These are phyloP conservation scores for Harrya chromipes DNA, from an alignment of 768 basidiomycete genomes.

Conservation along the genomic window DNA sequence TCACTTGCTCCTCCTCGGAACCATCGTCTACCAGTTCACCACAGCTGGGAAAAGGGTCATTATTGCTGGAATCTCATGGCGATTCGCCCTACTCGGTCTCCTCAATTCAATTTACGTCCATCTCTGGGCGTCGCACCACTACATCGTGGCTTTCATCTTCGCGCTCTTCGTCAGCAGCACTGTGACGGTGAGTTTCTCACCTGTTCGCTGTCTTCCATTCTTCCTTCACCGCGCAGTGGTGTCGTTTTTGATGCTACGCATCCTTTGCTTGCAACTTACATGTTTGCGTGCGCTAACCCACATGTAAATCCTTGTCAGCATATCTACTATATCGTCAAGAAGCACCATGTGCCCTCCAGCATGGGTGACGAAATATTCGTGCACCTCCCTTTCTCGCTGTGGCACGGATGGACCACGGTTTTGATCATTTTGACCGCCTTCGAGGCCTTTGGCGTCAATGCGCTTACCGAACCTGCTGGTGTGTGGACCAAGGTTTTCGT, in stretches of 20 bases:
- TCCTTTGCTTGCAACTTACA: constrained; percentile 1
- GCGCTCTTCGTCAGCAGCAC: constrained; percentile 82
- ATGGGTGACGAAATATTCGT: constrained; percentile 82
- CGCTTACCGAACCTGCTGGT: constrained; percentile 59
- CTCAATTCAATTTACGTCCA: constrained; percentile 89
- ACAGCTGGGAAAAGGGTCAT: constrained; percentile 70
- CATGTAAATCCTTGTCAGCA: constrained; percentile 43
- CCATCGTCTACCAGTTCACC: constrained; percentile 88
- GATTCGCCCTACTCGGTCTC: constrained; percentile 83
- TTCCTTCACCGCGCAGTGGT: constrained; percentile 9
- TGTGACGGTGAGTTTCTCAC: constrained; percentile 40
- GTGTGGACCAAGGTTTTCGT: constrained; percentile 95
- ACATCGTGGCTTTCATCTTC: constrained; percentile 80
- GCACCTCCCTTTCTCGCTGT: constrained; percentile 94
- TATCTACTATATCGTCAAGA: constrained; percentile 94
- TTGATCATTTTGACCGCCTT: constrained; percentile 80
- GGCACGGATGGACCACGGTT: constrained; percentile 90
- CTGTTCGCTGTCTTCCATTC: constrained; percentile 10
- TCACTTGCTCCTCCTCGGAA: constrained; percentile 88
- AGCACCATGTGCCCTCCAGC: constrained; percentile 65
- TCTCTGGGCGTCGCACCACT: constrained; percentile 78
- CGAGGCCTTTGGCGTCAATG: constrained; percentile 85
- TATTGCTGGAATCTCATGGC: constrained; percentile 87
- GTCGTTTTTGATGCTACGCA: constrained; percentile 2
- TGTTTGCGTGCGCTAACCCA: constrained; percentile 10